Evolutionary conservation across 148 eudicot species (phyloP).

Genomic region (Suaeda aralocaspica): DNA sequence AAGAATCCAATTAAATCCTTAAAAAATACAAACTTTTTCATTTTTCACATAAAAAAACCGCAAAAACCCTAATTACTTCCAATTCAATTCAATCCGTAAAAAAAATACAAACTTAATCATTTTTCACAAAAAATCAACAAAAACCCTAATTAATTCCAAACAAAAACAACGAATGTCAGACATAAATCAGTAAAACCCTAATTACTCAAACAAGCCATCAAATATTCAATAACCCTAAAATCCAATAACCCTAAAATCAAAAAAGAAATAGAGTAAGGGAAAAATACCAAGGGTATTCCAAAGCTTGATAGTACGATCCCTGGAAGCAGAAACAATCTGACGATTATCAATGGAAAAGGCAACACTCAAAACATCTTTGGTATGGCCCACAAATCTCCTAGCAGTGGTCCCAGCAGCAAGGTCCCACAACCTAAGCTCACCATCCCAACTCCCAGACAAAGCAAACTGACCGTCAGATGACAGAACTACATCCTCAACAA

Average conservation of each 20-base stretch:
- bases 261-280: not conserved
- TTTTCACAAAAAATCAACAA: no score
- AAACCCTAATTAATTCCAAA: no score
- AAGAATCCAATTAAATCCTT: no score
- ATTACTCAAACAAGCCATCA: no score
- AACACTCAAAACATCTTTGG: constrained; percentile 82
- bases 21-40: no score
- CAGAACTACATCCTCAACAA: constrained; percentile 79
- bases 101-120: no score
- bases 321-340: constrained; percentile 81
- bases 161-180: no score
- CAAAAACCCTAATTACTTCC: no score
- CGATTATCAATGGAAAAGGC: constrained; percentile 89
- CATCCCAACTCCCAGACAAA: constrained; percentile 86
- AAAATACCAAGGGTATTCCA: constrained; percentile 76
- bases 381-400: constrained; percentile 78
- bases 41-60: no score
- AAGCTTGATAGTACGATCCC: constrained; percentile 75
- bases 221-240: no score
- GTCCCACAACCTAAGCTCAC: constrained; percentile 85
- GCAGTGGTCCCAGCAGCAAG: constrained; percentile 64
- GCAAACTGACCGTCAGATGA: constrained; percentile 84
- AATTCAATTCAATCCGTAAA: no score
- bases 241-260: not conserved
- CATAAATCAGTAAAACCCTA: no score